Evolutionary conservation across 2,329 filamentous ascomycete species (phyloP).

Genomic region (Grosmannia huntii): DNA sequence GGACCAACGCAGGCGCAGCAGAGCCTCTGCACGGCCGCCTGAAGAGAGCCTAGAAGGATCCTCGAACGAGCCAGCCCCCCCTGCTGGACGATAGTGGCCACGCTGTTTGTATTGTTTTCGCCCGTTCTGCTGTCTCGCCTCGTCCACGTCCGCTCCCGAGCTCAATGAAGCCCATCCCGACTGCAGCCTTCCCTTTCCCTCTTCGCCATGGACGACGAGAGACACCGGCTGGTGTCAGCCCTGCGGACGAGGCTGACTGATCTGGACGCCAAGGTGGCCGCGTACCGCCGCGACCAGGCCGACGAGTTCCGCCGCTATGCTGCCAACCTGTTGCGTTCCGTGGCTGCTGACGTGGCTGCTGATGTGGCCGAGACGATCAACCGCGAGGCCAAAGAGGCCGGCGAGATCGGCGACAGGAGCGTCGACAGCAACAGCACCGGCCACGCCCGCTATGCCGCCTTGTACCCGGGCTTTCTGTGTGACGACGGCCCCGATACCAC

Average conservation of each 20-base stretch:
- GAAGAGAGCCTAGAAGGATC: background rate
- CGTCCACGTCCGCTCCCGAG: background rate
- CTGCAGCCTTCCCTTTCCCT: background rate
- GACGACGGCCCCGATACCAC: constrained; percentile 18
- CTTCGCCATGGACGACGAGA: constrained; percentile 10
- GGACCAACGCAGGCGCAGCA: background rate
- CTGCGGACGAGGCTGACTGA: constrained; percentile 40
- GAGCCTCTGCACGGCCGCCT: background rate
- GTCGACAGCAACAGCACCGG: constrained; percentile 11
- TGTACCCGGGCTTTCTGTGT: constrained; percentile 18
- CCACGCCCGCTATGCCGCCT: constrained; percentile 27
- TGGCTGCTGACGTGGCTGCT: constrained; percentile 31
- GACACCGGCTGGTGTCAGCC: constrained; percentile 29
- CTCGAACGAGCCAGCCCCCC: background rate
- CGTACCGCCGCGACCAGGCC: constrained; percentile 44
- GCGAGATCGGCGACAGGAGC: too few relatives aligned
- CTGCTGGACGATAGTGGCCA: background rate
- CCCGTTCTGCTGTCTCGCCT: background rate
- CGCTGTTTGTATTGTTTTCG: too few relatives aligned
- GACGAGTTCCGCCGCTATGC: constrained; percentile 44
- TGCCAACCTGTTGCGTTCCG: constrained; percentile 33
- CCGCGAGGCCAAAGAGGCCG: constrained; percentile 18
- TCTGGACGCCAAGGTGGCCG: constrained; percentile 43
- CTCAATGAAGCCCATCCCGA: constrained; percentile 5
- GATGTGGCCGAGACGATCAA: constrained; percentile 32